phyloP scores from a whole-genome alignment of 2,329 filamentous ascomycete genomes.

The Blumeria hordei region DNA sequence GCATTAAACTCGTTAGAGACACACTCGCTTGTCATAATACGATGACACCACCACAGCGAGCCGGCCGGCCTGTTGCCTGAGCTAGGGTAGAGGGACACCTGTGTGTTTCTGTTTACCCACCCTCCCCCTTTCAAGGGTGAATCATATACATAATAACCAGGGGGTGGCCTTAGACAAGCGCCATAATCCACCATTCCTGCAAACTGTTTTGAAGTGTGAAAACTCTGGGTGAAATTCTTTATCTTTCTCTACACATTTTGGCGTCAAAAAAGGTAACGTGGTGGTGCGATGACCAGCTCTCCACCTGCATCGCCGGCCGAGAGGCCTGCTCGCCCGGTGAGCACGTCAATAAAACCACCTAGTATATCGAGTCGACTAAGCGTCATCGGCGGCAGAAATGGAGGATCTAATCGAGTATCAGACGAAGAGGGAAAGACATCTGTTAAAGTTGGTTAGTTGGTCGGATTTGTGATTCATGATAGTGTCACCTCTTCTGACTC shows the following conservation, averaged over 20 bases:
- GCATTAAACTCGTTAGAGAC: no score
- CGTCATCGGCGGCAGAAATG: slow-evolving; percentile 54
- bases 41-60: no score
- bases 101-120: no score
- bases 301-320: slow-evolving; percentile 40
- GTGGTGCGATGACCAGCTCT: slow-evolving; percentile 35
- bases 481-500: slow-evolving; percentile 2
- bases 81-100: no score
- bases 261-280: slow-evolving; percentile 10
- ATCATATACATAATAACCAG: slow-evolving; percentile 5
- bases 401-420: slow-evolving; percentile 50
- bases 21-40: no score
- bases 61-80: no score
- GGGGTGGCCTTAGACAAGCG: neutral
- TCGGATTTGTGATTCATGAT: neutral
- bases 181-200: no score
- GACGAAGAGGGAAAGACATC: slow-evolving; percentile 80
- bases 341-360: slow-evolving; percentile 52
- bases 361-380: slow-evolving; percentile 70
- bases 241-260: slow-evolving; percentile 8
- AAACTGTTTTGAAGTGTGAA: neutral
- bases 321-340: slow-evolving; percentile 45
- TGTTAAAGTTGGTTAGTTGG: slow-evolving; percentile 76
- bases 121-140: no score
- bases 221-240: neutral